Conservation (phyloP, 1,139 yeast species). For the Hansenula sp. region DNA sequence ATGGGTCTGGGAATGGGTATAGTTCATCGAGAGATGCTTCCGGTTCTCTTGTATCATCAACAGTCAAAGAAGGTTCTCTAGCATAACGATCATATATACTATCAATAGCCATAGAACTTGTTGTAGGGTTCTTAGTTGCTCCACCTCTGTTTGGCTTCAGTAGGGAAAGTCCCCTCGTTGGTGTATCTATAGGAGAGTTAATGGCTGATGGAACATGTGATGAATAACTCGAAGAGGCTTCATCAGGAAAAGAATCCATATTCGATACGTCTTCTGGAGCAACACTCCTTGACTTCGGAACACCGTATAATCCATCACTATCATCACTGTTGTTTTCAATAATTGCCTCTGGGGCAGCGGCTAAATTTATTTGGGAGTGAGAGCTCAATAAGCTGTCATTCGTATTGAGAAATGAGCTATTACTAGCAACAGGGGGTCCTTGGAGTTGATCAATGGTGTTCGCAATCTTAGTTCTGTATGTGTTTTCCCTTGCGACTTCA, state of each 20-base stretch:
- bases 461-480: slow-evolving; percentile 23
- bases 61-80: slow-evolving; percentile 11
- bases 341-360: neutral
- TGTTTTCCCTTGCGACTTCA: slow-evolving; percentile 15
- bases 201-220: slow-evolving; percentile 15
- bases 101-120: slow-evolving; percentile 9
- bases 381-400: slow-evolving; percentile 11
- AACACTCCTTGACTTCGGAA: neutral
- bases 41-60: slow-evolving; percentile 4
- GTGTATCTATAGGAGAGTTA: slow-evolving; percentile 11
- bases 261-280: neutral
- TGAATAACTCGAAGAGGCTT: slow-evolving; percentile 16
- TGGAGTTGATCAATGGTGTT: slow-evolving; percentile 19
- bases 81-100: slow-evolving; percentile 4
- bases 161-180: slow-evolving; percentile 13
- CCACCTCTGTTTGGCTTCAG: neutral
- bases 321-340: neutral
- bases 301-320: neutral
- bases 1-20: slow-evolving; percentile 20
- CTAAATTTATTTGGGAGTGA: slow-evolving; percentile 4
- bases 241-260: slow-evolving; percentile 7
- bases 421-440: neutral
- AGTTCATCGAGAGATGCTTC: slow-evolving; percentile 6
- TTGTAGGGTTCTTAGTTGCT: slow-evolving; percentile 5
- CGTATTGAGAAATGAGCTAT: slow-evolving; percentile 8